Conservation (phyloP, 1,284 basidiomycete genomes). For the Anthracocystis panici-leucophaei region DNA sequence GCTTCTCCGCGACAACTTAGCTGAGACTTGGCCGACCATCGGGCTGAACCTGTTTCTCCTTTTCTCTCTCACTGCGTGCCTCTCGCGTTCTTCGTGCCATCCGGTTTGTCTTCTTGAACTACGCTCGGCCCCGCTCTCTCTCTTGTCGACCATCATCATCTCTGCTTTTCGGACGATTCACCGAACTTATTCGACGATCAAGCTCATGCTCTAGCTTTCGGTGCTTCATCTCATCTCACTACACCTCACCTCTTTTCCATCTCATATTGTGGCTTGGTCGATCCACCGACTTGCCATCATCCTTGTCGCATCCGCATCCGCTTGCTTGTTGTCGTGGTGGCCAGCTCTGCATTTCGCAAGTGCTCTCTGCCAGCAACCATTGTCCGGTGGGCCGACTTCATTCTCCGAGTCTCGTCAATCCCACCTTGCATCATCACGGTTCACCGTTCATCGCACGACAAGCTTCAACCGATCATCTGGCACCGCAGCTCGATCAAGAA, state of each 20-base stretch:
- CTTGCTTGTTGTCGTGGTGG: not conserved
- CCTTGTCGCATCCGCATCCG: not conserved
- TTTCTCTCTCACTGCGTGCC: not conserved
- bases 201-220: constrained; percentile 1
- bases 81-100: not conserved
- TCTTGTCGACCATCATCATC: no score
- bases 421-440: constrained; percentile 6
- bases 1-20: no score
- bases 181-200: not conserved
- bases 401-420: not conserved
- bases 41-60: not conserved
- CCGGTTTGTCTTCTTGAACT: not conserved
- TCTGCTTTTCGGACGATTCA: not conserved
- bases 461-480: not conserved
- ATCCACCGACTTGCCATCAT: constrained; percentile 2
- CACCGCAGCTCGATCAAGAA: not conserved
- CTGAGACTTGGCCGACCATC: no score
- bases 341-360: not conserved
- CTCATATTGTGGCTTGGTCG: constrained; percentile 6
- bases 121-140: no score
- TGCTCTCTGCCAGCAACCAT: not conserved
- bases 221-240: not conserved
- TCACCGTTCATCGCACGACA: not conserved
- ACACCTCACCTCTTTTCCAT: not conserved
- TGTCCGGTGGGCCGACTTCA: constrained; percentile 2